Base-by-base conservation (phyloP, 176 grass and related monocot species). In the Poa pratensis region DNA sequence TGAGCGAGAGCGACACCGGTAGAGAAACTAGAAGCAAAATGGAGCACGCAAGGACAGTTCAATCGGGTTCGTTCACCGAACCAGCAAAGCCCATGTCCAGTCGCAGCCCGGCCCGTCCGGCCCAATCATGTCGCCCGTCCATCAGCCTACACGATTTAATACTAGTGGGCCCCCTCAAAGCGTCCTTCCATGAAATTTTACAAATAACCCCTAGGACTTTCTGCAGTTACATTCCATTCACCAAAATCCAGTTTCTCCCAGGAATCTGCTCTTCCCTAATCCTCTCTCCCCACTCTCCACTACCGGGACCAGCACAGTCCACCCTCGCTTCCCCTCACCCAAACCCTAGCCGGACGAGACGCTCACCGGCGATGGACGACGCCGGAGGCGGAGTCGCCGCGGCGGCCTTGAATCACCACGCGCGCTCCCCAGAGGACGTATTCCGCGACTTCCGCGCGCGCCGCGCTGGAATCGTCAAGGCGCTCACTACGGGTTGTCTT, bases 401-500 rank as follows among this genome's bases (percentile, higher is more conserved):
- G 52, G 81, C 52, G 59, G 69, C 76, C 19, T 50, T 77, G 75
- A 42, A 82, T 49, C 87, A 89, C 90, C 82, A 92, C 71, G 64
- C 84, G 80, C 80, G 84, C 65, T 89, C 83, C 12, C 84, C 94
- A 0, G 94, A 96, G 89, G 91, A 96, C 78, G 86, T 96, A 3
- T 96, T 93, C 81, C 82, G 87, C 65, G 89, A 96, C 76, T 96
- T 89, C 79, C 87, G 85, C 85, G 94, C 89, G 9, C 85, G 94
- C 82, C 89, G 94, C 17, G 86, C 94, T 3, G 94, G 90, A 58
- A 87, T 96, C 82, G 53, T 91, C 69, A 96, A 96, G 86, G 94
- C 94, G 59, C 94, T 96, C 76, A 96, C 94, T 80, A 96, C 91
- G 42, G 74, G 85, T 87, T 71, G 85, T 79, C 27, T 48, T 32